Base-by-base conservation (phyloP, 306 rosid genomes). In the Amphicarpaea edgeworthii region DNA sequence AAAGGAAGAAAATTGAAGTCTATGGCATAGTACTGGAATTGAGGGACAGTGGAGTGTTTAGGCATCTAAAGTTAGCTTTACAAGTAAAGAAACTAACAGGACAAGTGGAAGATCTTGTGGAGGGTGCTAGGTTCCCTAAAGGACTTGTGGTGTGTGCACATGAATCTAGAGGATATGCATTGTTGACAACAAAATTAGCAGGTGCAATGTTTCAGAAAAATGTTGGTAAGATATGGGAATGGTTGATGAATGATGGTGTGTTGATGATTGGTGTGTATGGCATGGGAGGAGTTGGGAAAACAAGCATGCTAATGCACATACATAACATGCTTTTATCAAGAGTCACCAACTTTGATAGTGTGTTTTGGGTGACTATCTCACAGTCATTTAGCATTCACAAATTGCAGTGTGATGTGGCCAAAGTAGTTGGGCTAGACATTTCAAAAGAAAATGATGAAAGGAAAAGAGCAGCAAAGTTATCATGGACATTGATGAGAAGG, bases 281-380 rank as follows among this genome's bases (percentile, higher is more conserved):
- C 14, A 80, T 72, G 82, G 83, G 82, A 2, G 85, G 86, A 49
- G 80, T 77, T 7, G 85, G 85, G 53, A 84, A 80, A 72, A 77
- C 85, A 59, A 81, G 60, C 54, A 15, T 77, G 30, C 66, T 68
- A 14, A 84, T 57, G 10, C 85, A 80, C 50, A 42, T 84, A 15
- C 83, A 84, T 45, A 80, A 84, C 62, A 43, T 24, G 62, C 67
- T 83, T 66, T 47, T 75, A 59, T 41, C 50, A 40, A 17, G 68
- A 19, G 45, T 34, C 28, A 46, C 50, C 28, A 50, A 84, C 66
- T 14, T 59, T 59, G 42, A 59, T 28, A 59, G 40, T 30, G 66
- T 59, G 42, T 59, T 59, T 59, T 59, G 66, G 66, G 19, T 59
- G 42, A 14, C 42, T 59, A 3, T 28, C 41, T 59, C 66, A 30